Percentiles rank a stretch among this genome's conserved stretches.
These are phyloP conservation scores for Cordyceps sp. DNA, from an alignment of 2,329 filamentous ascomycete species.

Conservation along the genomic window DNA sequence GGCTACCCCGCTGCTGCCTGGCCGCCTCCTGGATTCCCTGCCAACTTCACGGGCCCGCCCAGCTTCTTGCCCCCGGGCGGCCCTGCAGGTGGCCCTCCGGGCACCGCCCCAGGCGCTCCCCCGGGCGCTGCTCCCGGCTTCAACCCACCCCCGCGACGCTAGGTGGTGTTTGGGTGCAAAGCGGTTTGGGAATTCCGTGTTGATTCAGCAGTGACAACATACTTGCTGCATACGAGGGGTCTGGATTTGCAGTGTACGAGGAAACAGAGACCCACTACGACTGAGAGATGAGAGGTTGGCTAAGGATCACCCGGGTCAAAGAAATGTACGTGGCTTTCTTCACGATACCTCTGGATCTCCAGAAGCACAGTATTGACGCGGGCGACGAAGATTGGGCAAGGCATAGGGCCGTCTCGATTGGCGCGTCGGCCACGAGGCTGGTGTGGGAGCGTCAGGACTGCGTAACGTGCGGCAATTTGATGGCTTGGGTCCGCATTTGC, in stretches of 20 bases:
- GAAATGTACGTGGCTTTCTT: slow-evolving; percentile 4
- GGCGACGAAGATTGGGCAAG: not conserved
- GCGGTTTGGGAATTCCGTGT: slow-evolving; percentile 8
- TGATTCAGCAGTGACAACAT: slow-evolving; percentile 9
- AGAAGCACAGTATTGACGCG: slow-evolving; percentile 2
- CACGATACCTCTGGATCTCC: not conserved
- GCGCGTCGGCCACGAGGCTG: not conserved
- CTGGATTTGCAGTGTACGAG: slow-evolving; percentile 7
- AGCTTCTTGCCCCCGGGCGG: slow-evolving; percentile 5
- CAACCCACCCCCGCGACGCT: slow-evolving; percentile 53
- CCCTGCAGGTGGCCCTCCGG: slow-evolving; percentile 22
- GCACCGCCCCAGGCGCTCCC: slow-evolving; percentile 13
- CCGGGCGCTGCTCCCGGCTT: slow-evolving; percentile 52
- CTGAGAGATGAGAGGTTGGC: slow-evolving; percentile 1
- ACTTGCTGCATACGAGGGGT: slow-evolving; percentile 7
- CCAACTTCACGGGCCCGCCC: slow-evolving; percentile 3
- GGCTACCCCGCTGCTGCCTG: slow-evolving; percentile 26
- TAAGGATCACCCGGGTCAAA: slow-evolving; percentile 1
- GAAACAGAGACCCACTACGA: not conserved
- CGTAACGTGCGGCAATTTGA: too few species aligned
- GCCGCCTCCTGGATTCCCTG: slow-evolving; percentile 2
- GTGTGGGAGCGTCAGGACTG: too few species aligned
- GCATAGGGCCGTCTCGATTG: not conserved
- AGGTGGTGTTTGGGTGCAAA: slow-evolving; percentile 13
- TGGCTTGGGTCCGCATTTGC: not conserved